Conservation (phyloP, 2,329 filamentous ascomycete genomes). For the Xylaria digitata region DNA sequence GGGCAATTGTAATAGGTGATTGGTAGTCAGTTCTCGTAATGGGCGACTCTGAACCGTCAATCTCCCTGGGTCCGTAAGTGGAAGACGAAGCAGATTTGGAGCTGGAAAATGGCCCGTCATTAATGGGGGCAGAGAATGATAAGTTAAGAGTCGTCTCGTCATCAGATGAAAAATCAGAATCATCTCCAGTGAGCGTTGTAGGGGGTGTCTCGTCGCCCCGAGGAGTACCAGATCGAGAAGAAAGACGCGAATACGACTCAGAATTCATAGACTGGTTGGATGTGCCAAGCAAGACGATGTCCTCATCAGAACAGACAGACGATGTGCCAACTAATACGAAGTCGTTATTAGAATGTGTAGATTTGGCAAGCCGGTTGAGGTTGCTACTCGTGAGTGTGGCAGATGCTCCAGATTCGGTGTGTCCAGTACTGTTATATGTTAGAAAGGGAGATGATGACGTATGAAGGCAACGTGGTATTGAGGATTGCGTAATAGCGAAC, state of each 20-base stretch:
- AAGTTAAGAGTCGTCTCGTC: slow-evolving; percentile 14
- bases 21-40: not conserved
- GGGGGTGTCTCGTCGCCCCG: slow-evolving; percentile 25
- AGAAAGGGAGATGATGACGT: slow-evolving; percentile 8
- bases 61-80: not conserved
- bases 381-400: slow-evolving; percentile 33
- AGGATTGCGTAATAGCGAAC: not conserved
- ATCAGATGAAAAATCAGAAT: slow-evolving; percentile 24
- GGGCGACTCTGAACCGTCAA: not conserved
- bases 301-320: slow-evolving; percentile 30
- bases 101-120: not conserved
- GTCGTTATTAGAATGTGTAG: slow-evolving; percentile 9
- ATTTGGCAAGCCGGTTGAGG: slow-evolving; percentile 25
- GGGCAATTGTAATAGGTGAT: not conserved
- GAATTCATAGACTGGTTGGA: slow-evolving; percentile 11
- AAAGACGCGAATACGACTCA: slow-evolving; percentile 12
- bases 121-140: slow-evolving; percentile 4
- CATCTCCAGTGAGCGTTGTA: slow-evolving; percentile 30
- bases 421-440: slow-evolving; percentile 11
- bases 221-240: slow-evolving; percentile 12
- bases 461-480: not conserved
- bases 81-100: not conserved
- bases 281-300: slow-evolving; percentile 27
- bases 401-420: slow-evolving; percentile 5
- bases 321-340: not conserved